These are phyloP conservation scores for Trichophyton schoenleinii DNA, from an alignment of 2,329 filamentous ascomycete species.

Conservation along the genomic window DNA sequence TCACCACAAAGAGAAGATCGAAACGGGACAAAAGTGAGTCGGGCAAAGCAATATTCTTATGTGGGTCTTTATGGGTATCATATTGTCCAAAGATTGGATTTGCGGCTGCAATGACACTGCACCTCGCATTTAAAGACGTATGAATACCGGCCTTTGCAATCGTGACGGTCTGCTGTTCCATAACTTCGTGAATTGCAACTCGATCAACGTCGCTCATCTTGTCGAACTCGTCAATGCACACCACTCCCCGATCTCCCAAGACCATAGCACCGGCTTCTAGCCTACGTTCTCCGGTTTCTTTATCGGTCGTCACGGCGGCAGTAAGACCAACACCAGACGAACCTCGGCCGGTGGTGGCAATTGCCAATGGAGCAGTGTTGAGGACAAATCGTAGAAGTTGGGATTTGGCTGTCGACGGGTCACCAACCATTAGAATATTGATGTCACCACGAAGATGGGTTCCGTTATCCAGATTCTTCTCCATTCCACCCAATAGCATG, in stretches of 20 bases:
- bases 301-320: slow-evolving; percentile 89
- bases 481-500: slow-evolving; percentile 88
- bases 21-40: slow-evolving; percentile 97
- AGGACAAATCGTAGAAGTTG: slow-evolving; percentile 91
- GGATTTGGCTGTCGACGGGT: slow-evolving; percentile 97
- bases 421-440: slow-evolving; percentile 98
- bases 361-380: slow-evolving; percentile 90
- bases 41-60: slow-evolving; percentile 94
- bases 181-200: slow-evolving; percentile 98
- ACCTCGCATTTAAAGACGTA: slow-evolving; percentile 90
- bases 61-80: slow-evolving; percentile 94
- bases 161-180: slow-evolving; percentile 99
- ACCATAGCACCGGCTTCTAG: slow-evolving; percentile 98
- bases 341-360: slow-evolving; percentile 90
- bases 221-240: slow-evolving; percentile 98
- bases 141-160: slow-evolving; percentile 98
- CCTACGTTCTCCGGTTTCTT: slow-evolving; percentile 89
- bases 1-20: slow-evolving; percentile 93
- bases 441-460: slow-evolving; percentile 97
- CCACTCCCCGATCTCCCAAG: slow-evolving; percentile 87
- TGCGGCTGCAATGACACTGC: slow-evolving; percentile 89
- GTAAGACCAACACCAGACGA: slow-evolving; percentile 97
- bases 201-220: slow-evolving; percentile 99
- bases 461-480: slow-evolving; percentile 97
- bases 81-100: slow-evolving; percentile 98